These are phyloP conservation scores for Penicillium canescens DNA, from an alignment of 495 filamentous ascomycete genomes.

Conservation along the genomic window DNA sequence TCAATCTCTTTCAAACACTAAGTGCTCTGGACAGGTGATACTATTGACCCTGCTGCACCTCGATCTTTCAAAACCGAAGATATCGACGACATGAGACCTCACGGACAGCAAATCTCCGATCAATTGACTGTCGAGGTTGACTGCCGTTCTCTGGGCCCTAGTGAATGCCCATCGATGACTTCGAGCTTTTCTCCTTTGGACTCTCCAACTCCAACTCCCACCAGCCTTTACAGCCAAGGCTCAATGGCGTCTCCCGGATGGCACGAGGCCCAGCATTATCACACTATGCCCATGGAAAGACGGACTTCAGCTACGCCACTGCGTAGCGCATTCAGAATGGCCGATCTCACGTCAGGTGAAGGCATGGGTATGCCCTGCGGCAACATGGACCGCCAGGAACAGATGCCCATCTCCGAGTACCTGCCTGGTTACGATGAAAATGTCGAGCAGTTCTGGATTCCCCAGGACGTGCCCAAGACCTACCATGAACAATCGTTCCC, in stretches of 20 bases:
- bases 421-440: constrained; percentile 45
- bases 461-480: constrained; percentile 40
- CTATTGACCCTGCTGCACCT: constrained; percentile 22
- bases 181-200: constrained; percentile 48
- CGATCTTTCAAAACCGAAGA: constrained; percentile 29
- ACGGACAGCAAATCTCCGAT: constrained; percentile 40
- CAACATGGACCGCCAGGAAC: constrained; percentile 38
- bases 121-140: constrained; percentile 47
- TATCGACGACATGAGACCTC: constrained; percentile 43
- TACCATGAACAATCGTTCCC: constrained; percentile 36
- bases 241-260: constrained; percentile 43
- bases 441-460: constrained; percentile 46
- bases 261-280: constrained; percentile 38
- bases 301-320: constrained; percentile 37
- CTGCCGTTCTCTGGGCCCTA: constrained; percentile 43
- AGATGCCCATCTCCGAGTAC: constrained; percentile 42
- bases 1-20: constrained; percentile 16
- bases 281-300: constrained; percentile 33
- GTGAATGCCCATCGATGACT: constrained; percentile 48
- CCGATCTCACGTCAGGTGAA: constrained; percentile 37
- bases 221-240: constrained; percentile 44
- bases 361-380: constrained; percentile 35
- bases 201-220: constrained; percentile 46
- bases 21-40: constrained; percentile 30
- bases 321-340: constrained; percentile 41